A percentile compares a stretch with the other conserved stretches of the same genome.
Evolutionary conservation across 1,284 basidiomycete genomes (phyloP).

Genomic region (Cryptococcus floricola): DNA sequence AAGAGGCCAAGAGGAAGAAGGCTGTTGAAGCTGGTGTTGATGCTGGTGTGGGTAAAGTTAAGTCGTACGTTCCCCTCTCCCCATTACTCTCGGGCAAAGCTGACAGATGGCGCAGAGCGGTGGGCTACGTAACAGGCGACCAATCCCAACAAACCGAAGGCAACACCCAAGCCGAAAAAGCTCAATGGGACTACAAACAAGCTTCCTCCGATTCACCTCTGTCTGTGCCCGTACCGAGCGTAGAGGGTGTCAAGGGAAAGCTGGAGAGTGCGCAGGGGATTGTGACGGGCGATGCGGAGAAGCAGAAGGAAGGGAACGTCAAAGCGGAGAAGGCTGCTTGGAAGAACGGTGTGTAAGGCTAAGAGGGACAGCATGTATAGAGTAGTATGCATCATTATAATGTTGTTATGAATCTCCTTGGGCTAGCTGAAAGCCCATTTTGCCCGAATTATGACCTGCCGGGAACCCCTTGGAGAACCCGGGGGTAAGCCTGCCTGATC

Average conservation of each 20-base stretch:
- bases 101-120: constrained; percentile 20
- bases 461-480: constrained; percentile 43
- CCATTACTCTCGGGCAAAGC: background rate
- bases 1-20: constrained; percentile 37
- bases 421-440: background rate
- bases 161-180: constrained; percentile 43
- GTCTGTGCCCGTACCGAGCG: constrained; percentile 24
- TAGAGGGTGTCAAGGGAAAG: constrained; percentile 39
- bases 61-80: constrained; percentile 33
- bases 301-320: constrained; percentile 46
- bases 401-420: background rate
- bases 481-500: constrained; percentile 48
- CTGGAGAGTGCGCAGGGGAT: constrained; percentile 44
- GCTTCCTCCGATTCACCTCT: constrained; percentile 19
- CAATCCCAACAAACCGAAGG: constrained; percentile 40
- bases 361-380: background rate
- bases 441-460: background rate
- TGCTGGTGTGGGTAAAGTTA: constrained; percentile 36
- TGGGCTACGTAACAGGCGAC: constrained; percentile 45
- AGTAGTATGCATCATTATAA: background rate
- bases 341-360: constrained; percentile 29
- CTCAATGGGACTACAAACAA: constrained; percentile 43
- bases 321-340: constrained; percentile 45
- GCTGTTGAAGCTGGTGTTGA: constrained; percentile 39
- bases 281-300: constrained; percentile 39